Percentiles rank a stretch among this genome's conserved stretches.
phyloP scores from a whole-genome alignment of 202 grass and related monocot genomes.

The Hordeum pubiflorum region DNA sequence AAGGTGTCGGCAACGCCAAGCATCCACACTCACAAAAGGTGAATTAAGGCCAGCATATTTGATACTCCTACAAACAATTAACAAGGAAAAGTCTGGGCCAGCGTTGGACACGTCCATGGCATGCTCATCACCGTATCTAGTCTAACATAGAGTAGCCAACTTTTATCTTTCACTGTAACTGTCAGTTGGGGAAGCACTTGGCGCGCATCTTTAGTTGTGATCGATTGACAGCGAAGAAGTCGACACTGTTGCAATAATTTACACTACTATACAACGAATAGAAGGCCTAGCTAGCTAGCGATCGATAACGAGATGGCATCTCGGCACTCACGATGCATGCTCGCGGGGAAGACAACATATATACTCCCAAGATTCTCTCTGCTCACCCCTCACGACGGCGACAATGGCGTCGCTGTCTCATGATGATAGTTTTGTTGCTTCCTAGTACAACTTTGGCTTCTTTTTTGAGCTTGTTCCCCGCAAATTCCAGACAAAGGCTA shows the following conservation, averaged over 20 bases:
- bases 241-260: slow-evolving; percentile 24
- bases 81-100: neutral
- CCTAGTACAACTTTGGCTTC: neutral
- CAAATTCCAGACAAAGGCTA: neutral
- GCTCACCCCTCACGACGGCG: neutral
- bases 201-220: neutral
- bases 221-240: neutral
- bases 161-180: neutral
- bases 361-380: slow-evolving; percentile 29
- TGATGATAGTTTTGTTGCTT: slow-evolving; percentile 7
- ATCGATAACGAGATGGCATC: slow-evolving; percentile 30
- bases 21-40: neutral
- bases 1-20: slow-evolving; percentile 4
- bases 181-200: slow-evolving; percentile 13
- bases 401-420: slow-evolving; percentile 32
- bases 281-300: slow-evolving; percentile 2
- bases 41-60: neutral
- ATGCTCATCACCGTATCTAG: neutral
- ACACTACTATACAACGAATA: neutral
- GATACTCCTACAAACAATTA: neutral
- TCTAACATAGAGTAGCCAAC: neutral
- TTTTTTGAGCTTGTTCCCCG: neutral
- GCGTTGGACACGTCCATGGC: neutral
- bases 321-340: slow-evolving; percentile 39
- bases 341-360: slow-evolving; percentile 39